A percentile compares a stretch with the other conserved stretches of the same genome.
Evolutionary conservation across 2,329 filamentous ascomycete species (phyloP).

Genomic region (Hortaea werneckii): DNA sequence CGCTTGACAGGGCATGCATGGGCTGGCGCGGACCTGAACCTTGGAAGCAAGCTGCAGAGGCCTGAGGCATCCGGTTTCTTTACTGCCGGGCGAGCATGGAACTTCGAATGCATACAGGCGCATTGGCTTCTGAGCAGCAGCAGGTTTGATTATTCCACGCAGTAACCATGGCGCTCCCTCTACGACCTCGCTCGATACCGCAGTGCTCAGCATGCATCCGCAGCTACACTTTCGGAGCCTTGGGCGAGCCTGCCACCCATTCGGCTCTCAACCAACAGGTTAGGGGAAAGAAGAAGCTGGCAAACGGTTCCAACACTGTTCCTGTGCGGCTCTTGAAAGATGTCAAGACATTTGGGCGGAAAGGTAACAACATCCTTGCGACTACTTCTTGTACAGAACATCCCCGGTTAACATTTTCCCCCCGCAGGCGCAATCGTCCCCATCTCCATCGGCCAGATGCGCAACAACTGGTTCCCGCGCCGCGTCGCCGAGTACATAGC

Average conservation of each 20-base stretch:
- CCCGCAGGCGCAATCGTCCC: constrained; percentile 42
- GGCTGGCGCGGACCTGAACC: no score
- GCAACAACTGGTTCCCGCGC: constrained; percentile 44
- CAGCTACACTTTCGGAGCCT: constrained; percentile 12
- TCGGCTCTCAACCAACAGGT: constrained; percentile 18
- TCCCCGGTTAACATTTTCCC: not conserved
- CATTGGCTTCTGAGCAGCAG: no score
- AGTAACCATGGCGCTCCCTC: not conserved
- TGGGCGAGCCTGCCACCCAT: constrained; percentile 4
- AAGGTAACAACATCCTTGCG: constrained; percentile 24
- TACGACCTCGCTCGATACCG: constrained; percentile 9
- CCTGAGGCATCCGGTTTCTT: no score
- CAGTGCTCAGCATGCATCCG: constrained; percentile 23
- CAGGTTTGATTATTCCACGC: not conserved
- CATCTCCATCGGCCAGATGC: constrained; percentile 43
- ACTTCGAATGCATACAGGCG: no score
- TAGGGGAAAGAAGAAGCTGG: constrained; percentile 28
- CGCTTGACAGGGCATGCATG: no score
- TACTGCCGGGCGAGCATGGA: no score
- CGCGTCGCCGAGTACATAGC: constrained; percentile 45
- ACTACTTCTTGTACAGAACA: not conserved
- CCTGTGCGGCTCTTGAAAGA: constrained; percentile 44
- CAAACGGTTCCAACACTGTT: constrained; percentile 26
- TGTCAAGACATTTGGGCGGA: constrained; percentile 41
- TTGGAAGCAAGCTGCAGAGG: no score